Percentiles rank a stretch among this genome's conserved stretches.
These are phyloP conservation scores for Verticillium isaacii DNA, from an alignment of 2,329 filamentous ascomycete species.

Conservation along the genomic window DNA sequence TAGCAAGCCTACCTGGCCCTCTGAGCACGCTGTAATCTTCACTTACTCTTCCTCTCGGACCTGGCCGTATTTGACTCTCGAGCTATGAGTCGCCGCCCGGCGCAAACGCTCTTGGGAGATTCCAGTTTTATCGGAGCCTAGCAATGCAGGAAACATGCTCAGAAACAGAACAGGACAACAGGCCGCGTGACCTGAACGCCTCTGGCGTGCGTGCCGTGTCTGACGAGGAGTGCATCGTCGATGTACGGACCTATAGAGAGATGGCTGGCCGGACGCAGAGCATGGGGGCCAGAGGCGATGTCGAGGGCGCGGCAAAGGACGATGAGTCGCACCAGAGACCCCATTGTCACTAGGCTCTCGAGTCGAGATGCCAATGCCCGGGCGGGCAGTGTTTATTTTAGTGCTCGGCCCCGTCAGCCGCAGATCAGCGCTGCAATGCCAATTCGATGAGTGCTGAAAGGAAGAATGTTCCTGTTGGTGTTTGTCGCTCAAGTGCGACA, in stretches of 20 bases:
- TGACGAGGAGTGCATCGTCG: no score
- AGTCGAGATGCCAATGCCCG: neutral
- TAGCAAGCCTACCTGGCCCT: no score
- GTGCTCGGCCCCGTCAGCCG: neutral
- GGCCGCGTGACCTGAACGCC: neutral
- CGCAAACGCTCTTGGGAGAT: neutral
- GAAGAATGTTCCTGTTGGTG: neutral
- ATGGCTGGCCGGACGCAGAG: neutral
- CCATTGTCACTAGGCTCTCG: neutral
- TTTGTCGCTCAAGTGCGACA: neutral
- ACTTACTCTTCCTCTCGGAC: neutral
- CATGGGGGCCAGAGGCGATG: neutral
- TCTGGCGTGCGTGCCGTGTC: no score
- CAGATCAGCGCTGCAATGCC: constrained; percentile 1
- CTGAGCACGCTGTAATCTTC: neutral
- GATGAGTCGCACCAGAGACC: neutral
- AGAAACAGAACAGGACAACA: neutral
- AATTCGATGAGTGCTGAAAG: neutral
- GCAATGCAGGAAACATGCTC: neutral
- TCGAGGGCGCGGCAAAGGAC: neutral
- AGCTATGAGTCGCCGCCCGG: neutral
- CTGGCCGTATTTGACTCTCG: neutral
- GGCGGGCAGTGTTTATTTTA: neutral
- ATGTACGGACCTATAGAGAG: neutral
- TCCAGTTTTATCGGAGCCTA: neutral